Evolutionary conservation across 2,329 filamentous ascomycete genomes (phyloP), one percentile per base, ranked within the genome.

Genomic region (Allantophomopsis lycopodina): DNA sequence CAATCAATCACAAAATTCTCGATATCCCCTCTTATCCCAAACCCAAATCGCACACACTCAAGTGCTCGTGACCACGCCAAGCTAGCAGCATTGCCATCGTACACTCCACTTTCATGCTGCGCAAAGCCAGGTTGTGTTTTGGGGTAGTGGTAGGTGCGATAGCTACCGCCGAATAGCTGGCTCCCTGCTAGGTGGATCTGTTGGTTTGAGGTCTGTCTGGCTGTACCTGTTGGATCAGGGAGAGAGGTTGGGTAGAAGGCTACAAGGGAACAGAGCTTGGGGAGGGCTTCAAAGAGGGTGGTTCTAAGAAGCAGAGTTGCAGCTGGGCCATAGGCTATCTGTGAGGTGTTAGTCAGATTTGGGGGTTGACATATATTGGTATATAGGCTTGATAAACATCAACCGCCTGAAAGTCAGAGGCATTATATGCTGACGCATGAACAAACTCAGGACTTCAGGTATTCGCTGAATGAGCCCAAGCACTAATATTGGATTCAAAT

Each of bases 31-130:
- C 68, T 66, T 0, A 70, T 71, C 0, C 75, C 71, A 50, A 86
- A 83, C 0, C 73, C 79, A 43, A 66, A 68, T 32, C 76, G 65
- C 30, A 83, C 62, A 1, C 65, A 58, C 1, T 64, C 63, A 42
- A 88, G 51, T 30, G 73, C 78, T 7, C 83, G 66, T n/a, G 68
- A 73, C 69, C 78, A 86, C 0, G 82, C 79, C 15, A 86, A 51
- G n/a, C 71, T 68, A 2, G 79, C 72, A 0, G 70, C 69, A 3
- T 82, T 62, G 8, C 68, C 63, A 46, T 85, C 70, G 48, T 76
- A 86, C 46, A 80, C 73, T 2, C 82, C 76, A 23, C 83, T 55
- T 41, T 84, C 74, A 15, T 69, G 66, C 56, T 87, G 81, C 0
- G 82, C 82, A 45, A 88, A 87, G 0, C 83, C 83, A 0, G 73